A percentile compares a stretch with the other conserved stretches of the same genome.
Conservation (phyloP, 2,329 filamentous ascomycete species). For the Septoria linicola region DNA sequence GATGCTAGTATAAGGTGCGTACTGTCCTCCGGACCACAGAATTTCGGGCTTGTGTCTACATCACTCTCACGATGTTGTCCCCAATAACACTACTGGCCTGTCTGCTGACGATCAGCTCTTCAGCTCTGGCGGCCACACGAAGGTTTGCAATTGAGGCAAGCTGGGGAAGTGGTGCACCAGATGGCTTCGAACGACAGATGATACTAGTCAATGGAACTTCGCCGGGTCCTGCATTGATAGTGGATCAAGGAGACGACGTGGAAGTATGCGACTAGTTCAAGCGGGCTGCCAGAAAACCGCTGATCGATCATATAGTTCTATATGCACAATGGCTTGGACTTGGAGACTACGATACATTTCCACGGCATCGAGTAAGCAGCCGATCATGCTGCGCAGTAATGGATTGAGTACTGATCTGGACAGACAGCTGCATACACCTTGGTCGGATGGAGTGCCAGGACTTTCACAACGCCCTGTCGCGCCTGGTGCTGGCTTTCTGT, state of each 20-base stretch:
- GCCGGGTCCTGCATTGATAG: constrained; percentile 19
- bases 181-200: constrained; percentile 17
- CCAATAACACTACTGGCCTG: background rate
- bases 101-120: constrained; percentile 9
- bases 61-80: constrained; percentile 12
- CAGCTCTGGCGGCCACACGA: constrained; percentile 9
- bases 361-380: constrained; percentile 23
- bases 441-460: constrained; percentile 28
- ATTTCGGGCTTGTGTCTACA: background rate
- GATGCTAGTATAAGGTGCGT: constrained; percentile 4
- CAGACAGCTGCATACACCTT: constrained; percentile 23
- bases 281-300: background rate
- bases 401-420: background rate
- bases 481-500: constrained; percentile 18
- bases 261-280: constrained; percentile 8
- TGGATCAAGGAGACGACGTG: constrained; percentile 22
- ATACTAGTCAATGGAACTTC: constrained; percentile 23
- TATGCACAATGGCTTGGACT: constrained; percentile 17
- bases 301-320: constrained; percentile 14
- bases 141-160: constrained; percentile 15
- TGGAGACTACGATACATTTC: constrained; percentile 24
- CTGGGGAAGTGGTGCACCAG: constrained; percentile 19
- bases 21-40: background rate
- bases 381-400: background rate
- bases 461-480: constrained; percentile 26